These are phyloP conservation scores for Logfia minima DNA, from an alignment of 129 eudicot species.

Conservation along the genomic window DNA sequence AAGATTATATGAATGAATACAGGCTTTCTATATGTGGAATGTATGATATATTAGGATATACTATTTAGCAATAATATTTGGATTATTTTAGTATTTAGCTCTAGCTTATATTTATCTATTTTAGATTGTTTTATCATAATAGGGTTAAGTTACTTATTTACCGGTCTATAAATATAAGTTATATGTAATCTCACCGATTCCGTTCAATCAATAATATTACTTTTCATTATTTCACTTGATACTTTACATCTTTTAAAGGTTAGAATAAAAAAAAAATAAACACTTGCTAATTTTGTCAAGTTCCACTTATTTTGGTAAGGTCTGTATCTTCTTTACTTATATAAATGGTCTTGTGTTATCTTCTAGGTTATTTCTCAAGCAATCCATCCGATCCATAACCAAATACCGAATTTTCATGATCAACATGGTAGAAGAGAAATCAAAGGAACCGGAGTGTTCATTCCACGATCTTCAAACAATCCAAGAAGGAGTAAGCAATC, in stretches of 20 bases:
- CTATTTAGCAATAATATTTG: too few relatives aligned
- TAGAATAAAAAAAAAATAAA: neutral
- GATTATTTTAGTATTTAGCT: too few relatives aligned
- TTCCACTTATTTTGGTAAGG: neutral
- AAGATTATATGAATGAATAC: neutral
- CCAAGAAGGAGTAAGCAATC: conserved; percentile 66
- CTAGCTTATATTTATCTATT: too few relatives aligned
- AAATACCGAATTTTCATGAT: conserved; percentile 41
- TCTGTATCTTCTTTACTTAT: neutral
- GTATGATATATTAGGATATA: too few relatives aligned
- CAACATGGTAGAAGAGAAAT: conserved; percentile 56
- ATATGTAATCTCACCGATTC: too few relatives aligned
- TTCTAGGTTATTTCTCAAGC: conserved; percentile 53
- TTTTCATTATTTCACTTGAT: too few relatives aligned
- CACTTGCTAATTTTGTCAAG: conserved; percentile 11
- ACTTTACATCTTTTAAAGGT: too few relatives aligned
- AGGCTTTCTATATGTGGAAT: conserved; percentile 17
- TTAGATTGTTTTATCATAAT: too few relatives aligned
- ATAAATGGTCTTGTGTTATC: conserved; percentile 5
- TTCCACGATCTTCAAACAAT: conserved; percentile 58
- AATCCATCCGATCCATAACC: conserved; percentile 43
- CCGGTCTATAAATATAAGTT: too few relatives aligned
- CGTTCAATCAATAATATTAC: too few relatives aligned
- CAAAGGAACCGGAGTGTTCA: conserved; percentile 96
- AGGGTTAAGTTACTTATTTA: too few relatives aligned